Base-by-base conservation (phyloP, 345 rosid species). In the Arabis hirsuta region DNA sequence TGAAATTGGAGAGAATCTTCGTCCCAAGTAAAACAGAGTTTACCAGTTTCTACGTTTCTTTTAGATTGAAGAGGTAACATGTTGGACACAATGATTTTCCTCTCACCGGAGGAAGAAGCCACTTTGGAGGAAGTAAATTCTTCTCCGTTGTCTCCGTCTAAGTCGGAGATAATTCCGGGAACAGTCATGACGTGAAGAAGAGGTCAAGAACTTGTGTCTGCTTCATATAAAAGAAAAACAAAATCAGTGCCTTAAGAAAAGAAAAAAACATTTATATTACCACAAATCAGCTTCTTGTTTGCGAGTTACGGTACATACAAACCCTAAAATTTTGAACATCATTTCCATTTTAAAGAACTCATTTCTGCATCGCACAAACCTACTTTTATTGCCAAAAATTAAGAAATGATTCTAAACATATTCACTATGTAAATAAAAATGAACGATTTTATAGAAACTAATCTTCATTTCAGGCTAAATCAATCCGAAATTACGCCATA, bases 181-280 rank as follows among this genome's bases (percentile, higher is more conserved):
- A 68, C 74, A 22, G 86, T 79, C 80, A 83, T 83, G 62, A 76
- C 82, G 62, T 80, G 72, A 0, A 84, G 89, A 69, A 88, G 80
- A 27, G 58, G 2, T 56, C 55, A 50, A 44, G n/a, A 13, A 55
- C 27, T 55, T 50, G 39, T 71, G 7, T 51, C 61, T 51, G 2
- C 2, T 50, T 50, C 52, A 20, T 29, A 24, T 3, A 61, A 48
- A 46, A 22, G 34, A 9, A 2, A 39, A 26, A 41, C 0, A 12
- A 39, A 32, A 32, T 5, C 8, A 32, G 6, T 32, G 2, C 36
- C 7, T 32, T 32, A 32, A 32, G 7, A 27, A 27, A 3, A 27
- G 16, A 27, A 27, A 27, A 27, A 4, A 3, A 27, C 36, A 32
- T 32, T 32, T 8, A 32, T 32, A 5, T 32, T 6, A 32, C 36